Conservation (phyloP, 1,139 yeast species). For the Scheffersomyces lignicola region DNA sequence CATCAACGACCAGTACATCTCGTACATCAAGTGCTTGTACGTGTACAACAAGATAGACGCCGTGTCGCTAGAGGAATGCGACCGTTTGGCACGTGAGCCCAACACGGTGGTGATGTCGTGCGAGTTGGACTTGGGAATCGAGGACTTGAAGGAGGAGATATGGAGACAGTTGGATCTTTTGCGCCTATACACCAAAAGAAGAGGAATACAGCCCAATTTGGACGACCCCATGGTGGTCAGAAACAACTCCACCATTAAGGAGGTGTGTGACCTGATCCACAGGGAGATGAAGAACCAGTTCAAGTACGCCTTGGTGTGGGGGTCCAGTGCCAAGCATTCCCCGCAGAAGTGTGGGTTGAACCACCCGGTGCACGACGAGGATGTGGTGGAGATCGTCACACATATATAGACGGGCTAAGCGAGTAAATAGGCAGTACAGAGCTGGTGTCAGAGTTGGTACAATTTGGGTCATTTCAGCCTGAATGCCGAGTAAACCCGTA, state of each 20-base stretch:
- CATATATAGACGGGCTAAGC: too few species aligned
- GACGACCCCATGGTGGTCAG: slow-evolving; percentile 91
- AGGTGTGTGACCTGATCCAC: slow-evolving; percentile 90
- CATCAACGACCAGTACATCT: slow-evolving; percentile 81
- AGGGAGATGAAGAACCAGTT: slow-evolving; percentile 90
- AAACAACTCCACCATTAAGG: slow-evolving; percentile 72
- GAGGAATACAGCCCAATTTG: slow-evolving; percentile 80
- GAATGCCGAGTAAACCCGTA: slow-evolving; percentile 2
- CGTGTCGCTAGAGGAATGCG: slow-evolving; percentile 91
- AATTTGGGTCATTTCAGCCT: too few species aligned
- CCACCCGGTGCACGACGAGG: slow-evolving; percentile 88
- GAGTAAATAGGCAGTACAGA: slow-evolving; percentile 43
- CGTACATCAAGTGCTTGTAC: slow-evolving; percentile 87
- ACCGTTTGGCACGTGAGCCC: slow-evolving; percentile 86
- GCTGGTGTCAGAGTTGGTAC: too few species aligned
- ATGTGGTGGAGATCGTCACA: slow-evolving; percentile 89
- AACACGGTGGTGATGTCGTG: slow-evolving; percentile 94
- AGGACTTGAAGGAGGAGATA: slow-evolving; percentile 86
- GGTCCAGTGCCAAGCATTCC: slow-evolving; percentile 89
- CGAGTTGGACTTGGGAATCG: slow-evolving; percentile 80
- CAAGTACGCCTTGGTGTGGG: slow-evolving; percentile 96
- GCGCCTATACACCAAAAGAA: slow-evolving; percentile 79
- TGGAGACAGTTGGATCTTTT: slow-evolving; percentile 85
- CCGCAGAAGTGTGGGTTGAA: slow-evolving; percentile 94
- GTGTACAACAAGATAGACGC: slow-evolving; percentile 96